These are phyloP conservation scores for Candida maesae DNA, from an alignment of 805 yeast genomes.

Conservation along the genomic window DNA sequence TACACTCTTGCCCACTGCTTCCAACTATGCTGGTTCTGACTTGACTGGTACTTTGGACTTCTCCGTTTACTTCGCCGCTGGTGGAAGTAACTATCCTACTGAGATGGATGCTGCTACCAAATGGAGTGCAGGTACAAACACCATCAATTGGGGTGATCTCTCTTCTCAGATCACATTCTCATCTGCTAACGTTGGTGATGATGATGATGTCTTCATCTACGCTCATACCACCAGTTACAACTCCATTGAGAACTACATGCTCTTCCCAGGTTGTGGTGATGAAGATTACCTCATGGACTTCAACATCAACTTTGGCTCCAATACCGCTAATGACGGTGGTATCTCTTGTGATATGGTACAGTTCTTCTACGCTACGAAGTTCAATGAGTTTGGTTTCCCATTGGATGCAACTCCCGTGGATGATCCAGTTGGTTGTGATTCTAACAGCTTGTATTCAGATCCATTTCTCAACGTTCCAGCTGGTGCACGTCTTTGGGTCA, in stretches of 20 bases:
- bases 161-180: conserved; percentile 27
- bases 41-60: conserved; percentile 30
- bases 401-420: conserved; percentile 6
- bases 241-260: conserved; percentile 30
- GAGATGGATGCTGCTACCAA: conserved; percentile 31
- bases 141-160: conserved; percentile 25
- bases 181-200: conserved; percentile 21
- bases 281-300: too few relatives aligned
- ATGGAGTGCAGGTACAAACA: conserved; percentile 28
- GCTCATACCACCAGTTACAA: conserved; percentile 31
- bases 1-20: conserved; percentile 19
- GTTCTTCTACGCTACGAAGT: conserved; percentile 24
- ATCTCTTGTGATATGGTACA: conserved; percentile 19
- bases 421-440: conserved; percentile 15
- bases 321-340: neutral
- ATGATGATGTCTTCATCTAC: conserved; percentile 20
- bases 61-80: conserved; percentile 31
- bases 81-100: conserved; percentile 29
- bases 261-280: conserved; percentile 31
- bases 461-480: too few relatives aligned
- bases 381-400: conserved; percentile 36
- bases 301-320: conserved; percentile 22
- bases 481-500: conserved; percentile 28
- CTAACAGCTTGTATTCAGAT: conserved; percentile 22
- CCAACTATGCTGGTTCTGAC: conserved; percentile 13